Conservation (phyloP, 1,284 basidiomycete genomes). For the Fomes fomentarius region DNA sequence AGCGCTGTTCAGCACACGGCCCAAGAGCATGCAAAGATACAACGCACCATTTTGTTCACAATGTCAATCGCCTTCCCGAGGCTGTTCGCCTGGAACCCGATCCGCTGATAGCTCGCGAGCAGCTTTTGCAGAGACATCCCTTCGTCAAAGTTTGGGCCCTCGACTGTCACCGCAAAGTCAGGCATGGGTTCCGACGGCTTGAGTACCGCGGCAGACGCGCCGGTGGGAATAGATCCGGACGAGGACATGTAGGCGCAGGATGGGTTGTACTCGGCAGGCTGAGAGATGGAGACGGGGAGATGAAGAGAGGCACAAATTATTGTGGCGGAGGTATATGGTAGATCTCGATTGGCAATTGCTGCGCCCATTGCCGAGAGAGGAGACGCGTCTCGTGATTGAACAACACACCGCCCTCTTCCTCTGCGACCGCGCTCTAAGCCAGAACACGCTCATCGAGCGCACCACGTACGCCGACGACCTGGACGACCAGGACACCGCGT, state of each 20-base stretch:
- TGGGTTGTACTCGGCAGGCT: background rate
- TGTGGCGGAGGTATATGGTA: background rate
- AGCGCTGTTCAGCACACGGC: constrained; percentile 4
- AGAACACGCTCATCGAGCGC: constrained; percentile 5
- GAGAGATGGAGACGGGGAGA: background rate
- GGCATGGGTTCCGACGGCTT: constrained; percentile 83
- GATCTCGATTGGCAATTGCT: constrained; percentile 17
- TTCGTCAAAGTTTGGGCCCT: constrained; percentile 88
- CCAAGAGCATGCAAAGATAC: background rate
- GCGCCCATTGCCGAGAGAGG: constrained; percentile 15
- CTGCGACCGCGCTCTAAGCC: constrained; percentile 13
- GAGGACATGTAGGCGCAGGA: constrained; percentile 20
- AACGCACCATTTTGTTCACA: constrained; percentile 83
- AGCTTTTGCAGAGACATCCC: constrained; percentile 72
- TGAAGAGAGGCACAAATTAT: background rate
- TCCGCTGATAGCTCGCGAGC: constrained; percentile 81
- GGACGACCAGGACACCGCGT: constrained; percentile 13
- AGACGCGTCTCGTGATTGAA: constrained; percentile 30
- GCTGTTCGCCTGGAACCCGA: constrained; percentile 96
- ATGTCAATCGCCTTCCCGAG: constrained; percentile 89
- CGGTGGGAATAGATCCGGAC: constrained; percentile 47
- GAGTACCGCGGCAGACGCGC: constrained; percentile 74
- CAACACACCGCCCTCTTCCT: constrained; percentile 9
- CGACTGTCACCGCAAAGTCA: constrained; percentile 70
- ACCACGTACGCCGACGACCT: constrained; percentile 16